Conservation (phyloP, 2,329 filamentous ascomycete genomes). For the Stagonosporopsis tanaceti region DNA sequence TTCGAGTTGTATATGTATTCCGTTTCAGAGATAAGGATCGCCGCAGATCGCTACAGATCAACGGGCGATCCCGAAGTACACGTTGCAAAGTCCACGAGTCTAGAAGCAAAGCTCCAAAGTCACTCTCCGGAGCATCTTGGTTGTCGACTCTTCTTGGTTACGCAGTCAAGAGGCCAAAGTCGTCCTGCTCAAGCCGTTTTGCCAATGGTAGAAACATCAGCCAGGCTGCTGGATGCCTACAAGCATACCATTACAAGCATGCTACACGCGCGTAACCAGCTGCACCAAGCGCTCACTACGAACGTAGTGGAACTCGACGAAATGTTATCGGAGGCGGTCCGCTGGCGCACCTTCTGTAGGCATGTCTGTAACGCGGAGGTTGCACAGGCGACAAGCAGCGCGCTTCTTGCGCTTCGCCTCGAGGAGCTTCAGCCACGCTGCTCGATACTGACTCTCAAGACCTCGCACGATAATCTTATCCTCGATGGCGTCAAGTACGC, state of each 20-base stretch:
- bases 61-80: constrained; percentile 17
- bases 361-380: constrained; percentile 10
- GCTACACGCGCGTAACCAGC: not conserved
- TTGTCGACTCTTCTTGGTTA: no score
- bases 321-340: not conserved
- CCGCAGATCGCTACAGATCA: constrained; percentile 11
- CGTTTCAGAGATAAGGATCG: constrained; percentile 17
- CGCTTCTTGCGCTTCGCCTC: constrained; percentile 15
- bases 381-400: constrained; percentile 17
- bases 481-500: constrained; percentile 7
- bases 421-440: constrained; percentile 11
- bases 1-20: not conserved
- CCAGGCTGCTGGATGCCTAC: not conserved
- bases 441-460: constrained; percentile 13
- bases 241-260: not conserved
- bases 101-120: not conserved
- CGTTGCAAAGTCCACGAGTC: constrained; percentile 10
- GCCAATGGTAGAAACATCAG: not conserved
- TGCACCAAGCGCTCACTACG: not conserved
- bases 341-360: constrained; percentile 2
- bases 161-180: no score
- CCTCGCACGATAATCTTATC: constrained; percentile 9
- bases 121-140: no score
- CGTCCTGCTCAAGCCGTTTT: not conserved
- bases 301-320: constrained; percentile 3